Conservation (phyloP, 805 yeast genomes). For the Yarrowia sp. region DNA sequence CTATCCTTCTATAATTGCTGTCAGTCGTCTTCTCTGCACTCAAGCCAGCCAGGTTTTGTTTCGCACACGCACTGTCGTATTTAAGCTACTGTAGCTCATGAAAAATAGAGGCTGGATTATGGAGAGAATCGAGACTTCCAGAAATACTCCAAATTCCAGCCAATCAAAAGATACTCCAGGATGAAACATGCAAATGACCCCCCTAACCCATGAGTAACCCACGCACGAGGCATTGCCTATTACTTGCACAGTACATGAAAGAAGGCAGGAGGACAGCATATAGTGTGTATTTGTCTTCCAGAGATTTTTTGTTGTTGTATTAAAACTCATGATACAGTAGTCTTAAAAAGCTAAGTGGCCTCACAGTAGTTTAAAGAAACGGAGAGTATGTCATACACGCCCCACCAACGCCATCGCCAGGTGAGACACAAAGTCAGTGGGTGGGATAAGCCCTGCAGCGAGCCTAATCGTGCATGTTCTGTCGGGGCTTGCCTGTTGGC, state of each 20-base stretch:
- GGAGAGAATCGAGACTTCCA: not conserved
- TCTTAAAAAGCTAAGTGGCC: too few species aligned
- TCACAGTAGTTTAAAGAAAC: too few species aligned
- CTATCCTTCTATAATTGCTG: too few species aligned
- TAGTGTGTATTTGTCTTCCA: too few species aligned
- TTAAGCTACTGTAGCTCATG: too few species aligned
- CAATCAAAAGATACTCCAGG: not conserved
- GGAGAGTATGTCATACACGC: too few species aligned
- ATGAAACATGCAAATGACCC: not conserved
- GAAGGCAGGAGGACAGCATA: slow-evolving; percentile 10
- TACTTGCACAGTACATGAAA: not conserved
- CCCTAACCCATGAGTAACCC: not conserved
- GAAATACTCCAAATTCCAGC: not conserved
- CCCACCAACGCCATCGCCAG: not conserved
- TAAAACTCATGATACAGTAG: too few species aligned
- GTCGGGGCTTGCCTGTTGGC: not conserved
- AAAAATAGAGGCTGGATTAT: too few species aligned
- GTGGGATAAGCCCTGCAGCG: slow-evolving; percentile 14
- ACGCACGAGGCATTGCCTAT: slow-evolving; percentile 6
- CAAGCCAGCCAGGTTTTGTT: too few species aligned
- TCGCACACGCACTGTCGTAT: too few species aligned
- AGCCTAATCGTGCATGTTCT: slow-evolving; percentile 16
- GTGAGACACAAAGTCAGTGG: not conserved
- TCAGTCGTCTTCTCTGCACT: too few species aligned
- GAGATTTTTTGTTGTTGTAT: not conserved